Percentiles rank a stretch among this genome's conserved stretches.
Conservation (phyloP, 2,329 filamentous ascomycete species). For the Daldinia eschscholtzii region DNA sequence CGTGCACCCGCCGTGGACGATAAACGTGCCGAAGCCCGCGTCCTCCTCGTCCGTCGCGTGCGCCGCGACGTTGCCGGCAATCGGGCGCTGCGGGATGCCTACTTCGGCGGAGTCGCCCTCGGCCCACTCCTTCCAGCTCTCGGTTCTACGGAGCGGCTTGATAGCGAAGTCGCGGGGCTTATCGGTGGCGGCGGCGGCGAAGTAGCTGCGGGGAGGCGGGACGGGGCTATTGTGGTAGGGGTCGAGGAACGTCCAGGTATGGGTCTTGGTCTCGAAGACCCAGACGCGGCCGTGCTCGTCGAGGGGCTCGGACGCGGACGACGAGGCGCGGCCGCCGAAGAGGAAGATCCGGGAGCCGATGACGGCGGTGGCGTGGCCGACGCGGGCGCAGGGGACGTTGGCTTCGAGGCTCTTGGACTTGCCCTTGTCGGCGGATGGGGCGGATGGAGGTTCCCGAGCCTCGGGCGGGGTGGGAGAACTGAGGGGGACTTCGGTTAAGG, state of each 20-base stretch:
- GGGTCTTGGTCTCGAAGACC: conserved; percentile 76
- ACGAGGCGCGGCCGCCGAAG: conserved; percentile 77
- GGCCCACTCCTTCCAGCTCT: conserved; percentile 68
- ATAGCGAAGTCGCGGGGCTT: conserved; percentile 66
- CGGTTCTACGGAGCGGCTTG: conserved; percentile 53
- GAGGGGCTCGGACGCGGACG: conserved; percentile 71
- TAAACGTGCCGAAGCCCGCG: conserved; percentile 75
- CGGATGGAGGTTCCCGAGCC: conserved; percentile 30
- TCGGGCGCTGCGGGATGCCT: conserved; percentile 70
- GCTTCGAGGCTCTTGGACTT: conserved; percentile 57
- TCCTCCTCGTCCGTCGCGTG: conserved; percentile 70
- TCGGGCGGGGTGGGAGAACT: conserved; percentile 49
- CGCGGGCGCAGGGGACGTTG: conserved; percentile 73
- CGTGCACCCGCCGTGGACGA: conserved; percentile 82
- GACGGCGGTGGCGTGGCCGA: conserved; percentile 78
- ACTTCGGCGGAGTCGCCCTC: conserved; percentile 66
- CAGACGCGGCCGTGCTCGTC: conserved; percentile 82
- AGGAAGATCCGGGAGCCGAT: conserved; percentile 80
- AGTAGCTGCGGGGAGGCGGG: conserved; percentile 78
- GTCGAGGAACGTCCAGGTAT: conserved; percentile 73
- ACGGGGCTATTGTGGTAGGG: conserved; percentile 64
- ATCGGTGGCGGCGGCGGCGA: conserved; percentile 70
- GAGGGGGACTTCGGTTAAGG: conserved; percentile 59
- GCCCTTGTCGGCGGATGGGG: conserved; percentile 46
- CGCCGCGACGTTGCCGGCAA: conserved; percentile 69